These are phyloP conservation scores for Echinosophora koreensis DNA, from an alignment of 306 rosid species.

Conservation along the genomic window DNA sequence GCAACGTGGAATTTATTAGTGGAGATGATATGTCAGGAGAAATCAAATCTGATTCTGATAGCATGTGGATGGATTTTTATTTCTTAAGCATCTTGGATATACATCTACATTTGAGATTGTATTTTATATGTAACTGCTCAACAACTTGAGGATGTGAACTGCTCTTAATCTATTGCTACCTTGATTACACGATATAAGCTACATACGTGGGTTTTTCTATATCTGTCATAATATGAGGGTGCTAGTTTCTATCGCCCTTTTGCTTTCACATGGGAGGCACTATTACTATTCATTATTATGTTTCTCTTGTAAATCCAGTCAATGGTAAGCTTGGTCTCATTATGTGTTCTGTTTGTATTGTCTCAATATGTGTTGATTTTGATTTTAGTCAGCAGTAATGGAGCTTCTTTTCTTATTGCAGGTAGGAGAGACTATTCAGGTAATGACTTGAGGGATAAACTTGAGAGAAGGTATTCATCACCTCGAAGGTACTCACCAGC, in stretches of 20 bases:
- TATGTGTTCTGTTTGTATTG: constrained; percentile 40
- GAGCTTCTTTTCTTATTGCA: constrained; percentile 54
- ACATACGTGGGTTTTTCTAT: constrained; percentile 64
- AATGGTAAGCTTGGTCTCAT: constrained; percentile 81
- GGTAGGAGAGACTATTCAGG: constrained; percentile 75
- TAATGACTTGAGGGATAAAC: constrained; percentile 85
- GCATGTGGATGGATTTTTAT: constrained; percentile 50
- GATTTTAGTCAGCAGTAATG: constrained; percentile 34
- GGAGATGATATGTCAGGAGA: constrained; percentile 59
- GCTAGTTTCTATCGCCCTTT: constrained; percentile 62
- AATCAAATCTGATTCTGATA: constrained; percentile 53
- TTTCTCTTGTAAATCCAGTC: constrained; percentile 74
- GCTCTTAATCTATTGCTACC: constrained; percentile 61
- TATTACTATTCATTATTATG: constrained; percentile 73
- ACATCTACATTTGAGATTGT: constrained; percentile 56
- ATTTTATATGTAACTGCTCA: constrained; percentile 57
- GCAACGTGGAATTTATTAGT: constrained; percentile 49
- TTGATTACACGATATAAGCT: constrained; percentile 62
- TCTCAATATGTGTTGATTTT: constrained; percentile 37
- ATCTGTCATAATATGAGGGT: constrained; percentile 56
- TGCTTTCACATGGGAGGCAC: constrained; percentile 76
- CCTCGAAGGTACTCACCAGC: constrained; percentile 67
- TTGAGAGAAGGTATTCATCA: constrained; percentile 75
- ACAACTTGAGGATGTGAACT: constrained; percentile 60
- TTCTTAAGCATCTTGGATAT: constrained; percentile 58